Conservation (phyloP, 75 land plant genomes). For the Ceratopteris richardii region DNA sequence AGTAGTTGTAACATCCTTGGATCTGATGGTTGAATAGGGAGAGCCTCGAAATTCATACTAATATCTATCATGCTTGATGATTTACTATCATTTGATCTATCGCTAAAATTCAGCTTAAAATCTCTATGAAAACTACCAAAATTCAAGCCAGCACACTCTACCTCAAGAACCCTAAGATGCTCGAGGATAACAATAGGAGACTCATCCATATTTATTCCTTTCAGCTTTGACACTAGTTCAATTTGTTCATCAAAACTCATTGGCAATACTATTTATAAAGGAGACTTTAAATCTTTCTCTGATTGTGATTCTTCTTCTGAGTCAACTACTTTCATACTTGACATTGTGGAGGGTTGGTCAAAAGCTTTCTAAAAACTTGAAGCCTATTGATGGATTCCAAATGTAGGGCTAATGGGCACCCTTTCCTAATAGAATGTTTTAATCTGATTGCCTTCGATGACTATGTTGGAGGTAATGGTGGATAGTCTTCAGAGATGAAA, state of each 20-base stretch:
- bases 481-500: too few species aligned
- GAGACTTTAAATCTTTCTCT: slow-evolving; percentile 17
- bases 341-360: slow-evolving; percentile 21
- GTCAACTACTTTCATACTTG: slow-evolving; percentile 13
- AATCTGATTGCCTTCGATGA: too few species aligned
- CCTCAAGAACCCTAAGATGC: slow-evolving; percentile 83
- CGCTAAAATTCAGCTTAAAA: slow-evolving; percentile 22
- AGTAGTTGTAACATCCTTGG: too few species aligned
- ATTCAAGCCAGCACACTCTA: slow-evolving; percentile 56
- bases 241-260: slow-evolving; percentile 22
- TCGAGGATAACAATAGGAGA: slow-evolving; percentile 75
- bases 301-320: slow-evolving; percentile 18
- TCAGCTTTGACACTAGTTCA: slow-evolving; percentile 32
- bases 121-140: slow-evolving; percentile 79
- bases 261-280: slow-evolving; percentile 17
- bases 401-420: too few species aligned
- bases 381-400: too few species aligned
- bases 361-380: too few species aligned
- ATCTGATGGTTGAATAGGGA: background rate
- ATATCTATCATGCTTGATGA: too few species aligned
- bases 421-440: too few species aligned
- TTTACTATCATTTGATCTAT: slow-evolving; percentile 2
- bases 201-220: slow-evolving; percentile 43
- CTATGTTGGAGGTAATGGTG: too few species aligned
- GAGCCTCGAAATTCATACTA: background rate